phyloP scores from a whole-genome alignment of 1,284 basidiomycete species.

The Trametes polyzona region DNA sequence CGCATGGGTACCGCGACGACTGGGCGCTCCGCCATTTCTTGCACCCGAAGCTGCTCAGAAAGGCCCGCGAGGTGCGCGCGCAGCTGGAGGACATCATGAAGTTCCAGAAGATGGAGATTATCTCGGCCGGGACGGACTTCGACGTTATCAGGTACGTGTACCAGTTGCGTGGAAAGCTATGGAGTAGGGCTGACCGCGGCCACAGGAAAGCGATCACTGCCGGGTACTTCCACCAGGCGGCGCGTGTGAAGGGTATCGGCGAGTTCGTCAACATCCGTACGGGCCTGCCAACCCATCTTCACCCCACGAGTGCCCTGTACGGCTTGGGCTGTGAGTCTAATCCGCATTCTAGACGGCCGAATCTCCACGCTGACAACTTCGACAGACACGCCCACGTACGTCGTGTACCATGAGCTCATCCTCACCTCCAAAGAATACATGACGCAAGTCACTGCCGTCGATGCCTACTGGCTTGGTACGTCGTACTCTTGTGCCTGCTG shows the following conservation, averaged over 20 bases:
- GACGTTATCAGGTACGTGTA: constrained; percentile 80
- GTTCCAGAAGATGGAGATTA: constrained; percentile 91
- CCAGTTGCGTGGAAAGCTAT: neutral
- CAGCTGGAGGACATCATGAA: constrained; percentile 99
- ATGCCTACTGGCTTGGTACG: constrained; percentile 92
- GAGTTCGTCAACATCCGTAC: constrained; percentile 98
- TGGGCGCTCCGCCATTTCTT: constrained; percentile 96
- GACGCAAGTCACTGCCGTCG: constrained; percentile 95
- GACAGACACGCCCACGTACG: constrained; percentile 91
- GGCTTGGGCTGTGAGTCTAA: constrained; percentile 84
- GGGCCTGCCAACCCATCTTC: constrained; percentile 90
- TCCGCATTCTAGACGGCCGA: constrained; percentile 7
- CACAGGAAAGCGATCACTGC: constrained; percentile 96
- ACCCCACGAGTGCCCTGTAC: constrained; percentile 96
- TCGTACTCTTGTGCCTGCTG: neutral
- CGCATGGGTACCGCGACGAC: constrained; percentile 90
- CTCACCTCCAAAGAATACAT: constrained; percentile 96
- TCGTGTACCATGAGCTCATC: constrained; percentile 96
- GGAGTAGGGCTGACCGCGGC: constrained; percentile 2
- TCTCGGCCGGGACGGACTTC: constrained; percentile 94
- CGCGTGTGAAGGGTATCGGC: constrained; percentile 96
- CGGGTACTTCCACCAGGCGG: constrained; percentile 99
- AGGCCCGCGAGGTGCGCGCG: constrained; percentile 93
- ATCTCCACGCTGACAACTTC: constrained; percentile 11
- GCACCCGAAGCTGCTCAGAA: constrained; percentile 94